A percentile compares a stretch with the other conserved stretches of the same genome.
Evolutionary conservation across 495 filamentous ascomycete species (phyloP).

Genomic region (Tuber indicum): DNA sequence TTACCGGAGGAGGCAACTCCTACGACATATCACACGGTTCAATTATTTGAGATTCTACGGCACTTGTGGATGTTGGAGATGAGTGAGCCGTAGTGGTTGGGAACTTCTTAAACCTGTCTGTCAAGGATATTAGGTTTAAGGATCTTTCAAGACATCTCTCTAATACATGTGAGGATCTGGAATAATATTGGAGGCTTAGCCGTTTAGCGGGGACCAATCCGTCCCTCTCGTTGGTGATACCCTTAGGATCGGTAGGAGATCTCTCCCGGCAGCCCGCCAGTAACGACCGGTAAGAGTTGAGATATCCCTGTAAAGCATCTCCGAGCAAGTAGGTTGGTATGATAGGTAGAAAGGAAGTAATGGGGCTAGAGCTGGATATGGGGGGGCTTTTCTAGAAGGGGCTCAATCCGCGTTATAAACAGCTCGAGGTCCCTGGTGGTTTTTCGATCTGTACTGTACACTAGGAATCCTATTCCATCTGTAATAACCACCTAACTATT

Average conservation of each 20-base stretch:
- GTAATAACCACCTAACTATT: not conserved
- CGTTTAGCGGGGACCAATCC: not conserved
- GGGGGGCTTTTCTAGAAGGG: not conserved
- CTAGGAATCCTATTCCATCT: not conserved
- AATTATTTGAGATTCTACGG: too few species aligned
- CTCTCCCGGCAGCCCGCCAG: not conserved
- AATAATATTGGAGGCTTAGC: not conserved
- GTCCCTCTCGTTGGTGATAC: not conserved
- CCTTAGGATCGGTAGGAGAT: not conserved
- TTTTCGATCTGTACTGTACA: not conserved
- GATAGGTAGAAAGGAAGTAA: not conserved
- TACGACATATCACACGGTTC: too few species aligned
- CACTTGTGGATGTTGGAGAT: not conserved
- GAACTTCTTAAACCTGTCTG: not conserved
- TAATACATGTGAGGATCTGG: not conserved
- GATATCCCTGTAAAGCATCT: not conserved
- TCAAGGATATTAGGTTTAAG: not conserved
- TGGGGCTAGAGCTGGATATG: not conserved
- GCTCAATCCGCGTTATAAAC: not conserved
- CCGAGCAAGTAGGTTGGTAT: not conserved
- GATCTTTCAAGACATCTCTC: not conserved
- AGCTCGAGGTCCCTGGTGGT: not conserved
- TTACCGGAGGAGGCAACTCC: too few species aligned
- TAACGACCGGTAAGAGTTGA: not conserved
- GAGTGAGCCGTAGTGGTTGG: not conserved